These are phyloP conservation scores for Phytopythium helicoides DNA, from an alignment of 352 stramenopile species.

Conservation along the genomic window DNA sequence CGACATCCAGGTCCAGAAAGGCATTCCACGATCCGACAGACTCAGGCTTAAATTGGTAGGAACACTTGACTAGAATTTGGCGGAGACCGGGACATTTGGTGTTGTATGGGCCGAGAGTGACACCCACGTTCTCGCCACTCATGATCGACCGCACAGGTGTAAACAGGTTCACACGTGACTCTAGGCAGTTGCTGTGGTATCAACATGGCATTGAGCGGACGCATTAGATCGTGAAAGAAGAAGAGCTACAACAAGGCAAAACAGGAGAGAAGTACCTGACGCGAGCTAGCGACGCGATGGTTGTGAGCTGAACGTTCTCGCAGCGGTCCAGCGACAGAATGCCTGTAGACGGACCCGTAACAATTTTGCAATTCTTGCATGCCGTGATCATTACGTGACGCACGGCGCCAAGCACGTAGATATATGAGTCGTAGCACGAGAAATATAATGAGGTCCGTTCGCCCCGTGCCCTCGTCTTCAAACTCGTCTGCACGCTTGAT, in stretches of 20 bases:
- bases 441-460: slow-evolving; percentile 80
- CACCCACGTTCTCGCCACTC: slow-evolving; percentile 93
- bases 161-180: slow-evolving; percentile 92
- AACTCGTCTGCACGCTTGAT: slow-evolving; percentile 79
- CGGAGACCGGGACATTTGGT: slow-evolving; percentile 91
- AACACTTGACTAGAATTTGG: slow-evolving; percentile 56
- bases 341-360: slow-evolving; percentile 92
- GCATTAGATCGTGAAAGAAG: neutral
- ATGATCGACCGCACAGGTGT: slow-evolving; percentile 90
- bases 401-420: slow-evolving; percentile 94
- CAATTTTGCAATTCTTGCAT: slow-evolving; percentile 95
- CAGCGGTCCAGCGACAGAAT: slow-evolving; percentile 93
- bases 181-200: slow-evolving; percentile 90
- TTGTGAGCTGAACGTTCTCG: slow-evolving; percentile 90
- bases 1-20: slow-evolving; percentile 69
- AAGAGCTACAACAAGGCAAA: too few species aligned
- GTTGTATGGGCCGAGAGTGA: slow-evolving; percentile 95
- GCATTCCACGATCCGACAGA: slow-evolving; percentile 55
- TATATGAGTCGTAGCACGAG: slow-evolving; percentile 92
- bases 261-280: slow-evolving; percentile 54
- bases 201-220: neutral
- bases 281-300: slow-evolving; percentile 82
- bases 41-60: slow-evolving; percentile 49
- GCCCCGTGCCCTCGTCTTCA: slow-evolving; percentile 20
- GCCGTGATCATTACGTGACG: slow-evolving; percentile 93